Conservation (phyloP, 2,329 filamentous ascomycete genomes). For the Beauveria sp. region DNA sequence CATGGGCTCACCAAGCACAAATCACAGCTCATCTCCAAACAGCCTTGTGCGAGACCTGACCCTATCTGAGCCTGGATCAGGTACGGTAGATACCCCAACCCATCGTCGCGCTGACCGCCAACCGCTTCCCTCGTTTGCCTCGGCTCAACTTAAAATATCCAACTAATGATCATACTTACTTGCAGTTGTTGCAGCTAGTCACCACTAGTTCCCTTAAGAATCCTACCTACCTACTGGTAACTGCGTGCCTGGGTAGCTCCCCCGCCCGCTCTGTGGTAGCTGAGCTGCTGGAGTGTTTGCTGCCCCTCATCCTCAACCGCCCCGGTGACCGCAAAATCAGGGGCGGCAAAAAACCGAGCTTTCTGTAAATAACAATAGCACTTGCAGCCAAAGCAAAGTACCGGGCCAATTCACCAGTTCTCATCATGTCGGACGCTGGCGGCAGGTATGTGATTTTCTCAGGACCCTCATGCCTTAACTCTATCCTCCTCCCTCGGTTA, state of each 20-base stretch:
- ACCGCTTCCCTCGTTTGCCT: too few relatives aligned
- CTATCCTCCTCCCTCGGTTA: background rate
- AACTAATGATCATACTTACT: too few relatives aligned
- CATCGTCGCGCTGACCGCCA: too few relatives aligned
- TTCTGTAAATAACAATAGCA: background rate
- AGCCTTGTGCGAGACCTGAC: too few relatives aligned
- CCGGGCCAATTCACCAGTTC: background rate
- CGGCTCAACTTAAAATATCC: too few relatives aligned
- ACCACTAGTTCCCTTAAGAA: too few relatives aligned
- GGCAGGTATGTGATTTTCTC: constrained; percentile 19
- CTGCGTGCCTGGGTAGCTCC: background rate
- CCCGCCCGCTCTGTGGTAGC: background rate
- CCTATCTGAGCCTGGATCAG: too few relatives aligned
- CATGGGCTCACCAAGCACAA: background rate
- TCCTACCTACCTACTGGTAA: too few relatives aligned
- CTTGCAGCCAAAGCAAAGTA: background rate
- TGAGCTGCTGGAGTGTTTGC: background rate
- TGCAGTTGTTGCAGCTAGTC: too few relatives aligned
- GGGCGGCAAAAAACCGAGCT: background rate
- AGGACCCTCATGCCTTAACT: background rate
- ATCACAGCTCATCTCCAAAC: too few relatives aligned
- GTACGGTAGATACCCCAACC: too few relatives aligned
- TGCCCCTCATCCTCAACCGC: constrained; percentile 3
- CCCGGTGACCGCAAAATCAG: background rate
- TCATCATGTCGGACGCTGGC: constrained; percentile 25